Base-by-base conservation (phyloP, 2,329 filamentous ascomycete species). In the Neopestalotiopsis rosae region DNA sequence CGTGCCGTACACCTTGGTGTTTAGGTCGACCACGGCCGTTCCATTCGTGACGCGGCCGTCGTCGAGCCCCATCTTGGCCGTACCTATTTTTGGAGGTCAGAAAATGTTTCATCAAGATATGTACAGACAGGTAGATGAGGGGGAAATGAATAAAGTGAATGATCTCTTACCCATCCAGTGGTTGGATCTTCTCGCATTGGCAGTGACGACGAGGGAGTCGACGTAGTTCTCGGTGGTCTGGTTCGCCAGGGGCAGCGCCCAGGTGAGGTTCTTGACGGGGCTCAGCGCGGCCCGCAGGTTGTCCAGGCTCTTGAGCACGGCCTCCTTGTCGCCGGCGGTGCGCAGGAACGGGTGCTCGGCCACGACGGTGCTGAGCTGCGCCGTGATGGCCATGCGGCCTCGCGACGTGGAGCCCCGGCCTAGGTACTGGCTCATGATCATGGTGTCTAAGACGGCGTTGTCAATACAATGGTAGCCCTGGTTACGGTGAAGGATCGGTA, bases 1-100 rank as follows among this genome's bases (percentile, higher is more conserved):
- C 1, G 87, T 92, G 42, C 90, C 90, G 74, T 89, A 92, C n/a
- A 92, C 89, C 80, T 88, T 89, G 72, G 88, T 87, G 79, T 92
- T 81, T 5, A 84, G 79, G 71, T 92, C 90, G 1, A 92, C 90
- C 10, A 92, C 90, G 0, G 88, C 81, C 10, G 83, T 85, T 17
- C 89, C 89, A 61, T 82, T 81, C 10, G 79, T 79, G 64, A 79
- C 71, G n/a, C 86, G 85, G 20, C 87, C 87, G 61, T 88, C 86
- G 67, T 88, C 84, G 0, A 79, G 77, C 2, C 90, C 89, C 73
- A 92, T 82, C 78, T 91, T 91, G 61, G 88, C 85, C 0, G 88
- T 91, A 20, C 76, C 76, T 77, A 57, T 9, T 38, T 59, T 45
- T 32, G 49, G 58, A 73, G 65, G 74, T 69, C 45, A 40, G 58